Conservation (phyloP, 495 filamentous ascomycete species). For the Penicillium soppii region DNA sequence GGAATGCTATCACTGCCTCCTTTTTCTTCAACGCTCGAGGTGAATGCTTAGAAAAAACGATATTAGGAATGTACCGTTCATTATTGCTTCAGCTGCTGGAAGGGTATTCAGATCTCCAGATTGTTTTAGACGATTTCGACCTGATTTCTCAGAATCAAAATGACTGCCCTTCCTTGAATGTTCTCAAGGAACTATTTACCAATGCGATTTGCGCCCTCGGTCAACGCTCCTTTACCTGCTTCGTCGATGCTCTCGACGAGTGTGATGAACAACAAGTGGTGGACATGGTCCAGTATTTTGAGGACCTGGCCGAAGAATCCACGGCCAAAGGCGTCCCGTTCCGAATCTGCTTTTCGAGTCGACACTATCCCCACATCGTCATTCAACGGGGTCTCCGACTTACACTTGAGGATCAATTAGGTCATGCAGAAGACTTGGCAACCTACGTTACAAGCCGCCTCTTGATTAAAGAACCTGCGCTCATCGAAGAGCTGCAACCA, state of each 20-base stretch:
- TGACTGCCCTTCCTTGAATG: constrained; percentile 14
- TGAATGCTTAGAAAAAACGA: constrained; percentile 47
- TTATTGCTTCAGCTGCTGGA: constrained; percentile 37
- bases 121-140: constrained; percentile 20
- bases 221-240: constrained; percentile 24
- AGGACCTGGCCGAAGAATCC: constrained; percentile 27
- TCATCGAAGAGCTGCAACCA: constrained; percentile 11
- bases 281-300: constrained; percentile 42
- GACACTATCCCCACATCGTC: constrained; percentile 49
- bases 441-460: constrained; percentile 25
- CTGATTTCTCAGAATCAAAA: constrained; percentile 1
- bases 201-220: constrained; percentile 21
- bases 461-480: constrained; percentile 8
- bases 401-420: constrained; percentile 26
- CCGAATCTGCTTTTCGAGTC: constrained; percentile 47
- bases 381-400: constrained; percentile 30
- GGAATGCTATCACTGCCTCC: constrained; percentile 26
- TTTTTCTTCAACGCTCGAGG: constrained; percentile 58
- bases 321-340: constrained; percentile 12
- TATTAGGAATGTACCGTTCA: constrained; percentile 56
- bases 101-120: constrained; percentile 24
- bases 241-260: constrained; percentile 45
- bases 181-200: constrained; percentile 18
- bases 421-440: constrained; percentile 27
- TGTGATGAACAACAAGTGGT: constrained; percentile 34